Base-by-base conservation (phyloP, 169 alveolate genomes). In the Pseudocohnilembus persalinus region DNA sequence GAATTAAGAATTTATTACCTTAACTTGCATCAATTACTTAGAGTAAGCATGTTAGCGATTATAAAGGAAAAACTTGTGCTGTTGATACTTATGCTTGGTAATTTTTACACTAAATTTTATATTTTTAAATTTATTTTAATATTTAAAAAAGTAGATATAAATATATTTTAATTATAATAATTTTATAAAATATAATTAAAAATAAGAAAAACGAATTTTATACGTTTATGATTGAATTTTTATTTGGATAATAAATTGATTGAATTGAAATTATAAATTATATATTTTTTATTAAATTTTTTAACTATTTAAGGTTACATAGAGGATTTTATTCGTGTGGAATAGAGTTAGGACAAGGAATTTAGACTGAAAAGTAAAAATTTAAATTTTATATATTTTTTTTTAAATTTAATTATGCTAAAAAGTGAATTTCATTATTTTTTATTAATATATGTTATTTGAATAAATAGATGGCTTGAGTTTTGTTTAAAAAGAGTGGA, bases 61-160 rank as follows among this genome's bases (percentile, higher is more conserved):
- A 92, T 76, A 68, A 29, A 29, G 94, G 93, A 25, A 27, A 31
- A 64, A 85, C 84, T n/a, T 88, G 89, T 0, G 97, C 95, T 29
- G 84, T 94, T 0, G 97, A 94, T 85, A 89, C 92, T n/a, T 94
- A 90, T 89, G 88, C 95, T 30, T 94, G 97, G 97, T 88, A 81
- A 0, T 0, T 27, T 29, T 26, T 27, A 33, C 33, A 25, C 0
- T 25, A 1, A 65, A 29, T 35, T 31, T 20, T 24, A 26, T 25
- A 27, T 32, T 0, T 75, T 20, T 75, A 27, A 1, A 31, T 26
- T 24, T 29, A 0, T 25, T 26, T 31, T 0, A 24, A 15, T 49
- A 30, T n/a, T 73, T 63, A 29, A 77, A 11, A 73, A 32, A 72
- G 26, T 29, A 49, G 4, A 11, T 49, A 49, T n/a, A n/a, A n/a